Evolutionary conservation across 176 grass and related monocot species (phyloP), one percentile per base, ranked within the genome.

Genomic region (Zizania latifolia): DNA sequence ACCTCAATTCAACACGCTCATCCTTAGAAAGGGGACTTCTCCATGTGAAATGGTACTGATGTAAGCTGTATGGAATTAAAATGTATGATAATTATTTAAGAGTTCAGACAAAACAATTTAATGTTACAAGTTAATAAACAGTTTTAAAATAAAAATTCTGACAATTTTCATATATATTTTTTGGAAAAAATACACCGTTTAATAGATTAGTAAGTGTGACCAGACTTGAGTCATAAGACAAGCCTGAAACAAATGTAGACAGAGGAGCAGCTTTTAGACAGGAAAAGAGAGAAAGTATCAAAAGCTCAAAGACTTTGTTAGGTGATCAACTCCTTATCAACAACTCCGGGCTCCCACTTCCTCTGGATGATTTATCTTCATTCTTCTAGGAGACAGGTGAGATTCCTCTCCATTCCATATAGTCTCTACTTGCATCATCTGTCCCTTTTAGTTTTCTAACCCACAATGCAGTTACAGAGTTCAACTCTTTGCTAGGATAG

Each of bases 271-370:
- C 68, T 72, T 48, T 33, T n/a, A 32, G 50, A 58, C 32, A 58
- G 68, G 74, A 35, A 62, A 83, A 58, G 45, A 6, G 10, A 40
- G 54, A 81, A 82, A 33, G 31, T 29, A 44, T 62, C 64, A 69
- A 55, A 32, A 70, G 58, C 8, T 68, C 39, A 69, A 50, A 59
- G 40, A 80, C 36, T 82, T 27, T 77, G 71, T 76, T 79, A 57
- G 86, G 81, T 79, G 68, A 88, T 88, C 62, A 24, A 27, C 75
- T 69, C 80, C 68, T 68, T 34, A 14, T 32, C 75, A 75, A 69
- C 80, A 62, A 79, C 69, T 75, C 68, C 73, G 13, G 23, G 39
- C 56, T 45, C 61, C 51, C 68, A 48, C 14, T 19, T 68, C 61
- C 67, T 61, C 70, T 58, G 74, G 28, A 63, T 70, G 32, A 36